These are phyloP conservation scores for Nelumbo lutea DNA, from an alignment of 164 flowering plant genomes.

Conservation along the genomic window DNA sequence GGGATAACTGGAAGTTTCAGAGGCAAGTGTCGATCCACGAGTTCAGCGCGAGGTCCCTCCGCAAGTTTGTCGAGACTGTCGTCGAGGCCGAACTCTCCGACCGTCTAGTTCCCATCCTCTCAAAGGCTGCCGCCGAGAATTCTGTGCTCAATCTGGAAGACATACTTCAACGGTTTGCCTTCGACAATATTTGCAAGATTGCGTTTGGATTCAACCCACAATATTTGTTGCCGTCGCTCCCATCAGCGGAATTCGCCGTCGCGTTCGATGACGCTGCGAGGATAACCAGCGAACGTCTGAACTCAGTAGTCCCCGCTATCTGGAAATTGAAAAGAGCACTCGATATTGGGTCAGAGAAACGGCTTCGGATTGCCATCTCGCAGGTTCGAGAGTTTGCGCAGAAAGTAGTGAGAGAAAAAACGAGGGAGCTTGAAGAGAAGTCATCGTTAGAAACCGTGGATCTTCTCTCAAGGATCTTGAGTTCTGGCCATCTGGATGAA, in stretches of 20 bases:
- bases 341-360: slow-evolving; percentile 32
- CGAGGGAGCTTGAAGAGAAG: background rate
- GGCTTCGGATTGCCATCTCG: slow-evolving; percentile 9
- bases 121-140: slow-evolving; percentile 2
- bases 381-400: slow-evolving; percentile 15
- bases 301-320: background rate
- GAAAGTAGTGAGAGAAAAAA: slow-evolving; percentile 11
- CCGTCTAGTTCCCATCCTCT: slow-evolving; percentile 21
- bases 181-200: slow-evolving; percentile 18
- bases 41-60: slow-evolving; percentile 25
- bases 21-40: slow-evolving; percentile 25
- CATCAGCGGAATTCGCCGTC: slow-evolving; percentile 17
- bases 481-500: slow-evolving; percentile 13
- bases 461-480: slow-evolving; percentile 10
- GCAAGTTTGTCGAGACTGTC: slow-evolving; percentile 22
- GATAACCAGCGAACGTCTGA: slow-evolving; percentile 7
- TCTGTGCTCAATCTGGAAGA: slow-evolving; percentile 23
- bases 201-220: slow-evolving; percentile 15
- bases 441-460: slow-evolving; percentile 9
- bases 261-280: slow-evolving; percentile 19
- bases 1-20: slow-evolving; percentile 26
- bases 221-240: slow-evolving; percentile 18
- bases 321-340: slow-evolving; percentile 27
- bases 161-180: slow-evolving; percentile 23
- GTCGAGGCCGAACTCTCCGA: slow-evolving; percentile 23